phyloP scores from a whole-genome alignment of 129 eudicot genomes.

The Helianthus tuberosus region DNA sequence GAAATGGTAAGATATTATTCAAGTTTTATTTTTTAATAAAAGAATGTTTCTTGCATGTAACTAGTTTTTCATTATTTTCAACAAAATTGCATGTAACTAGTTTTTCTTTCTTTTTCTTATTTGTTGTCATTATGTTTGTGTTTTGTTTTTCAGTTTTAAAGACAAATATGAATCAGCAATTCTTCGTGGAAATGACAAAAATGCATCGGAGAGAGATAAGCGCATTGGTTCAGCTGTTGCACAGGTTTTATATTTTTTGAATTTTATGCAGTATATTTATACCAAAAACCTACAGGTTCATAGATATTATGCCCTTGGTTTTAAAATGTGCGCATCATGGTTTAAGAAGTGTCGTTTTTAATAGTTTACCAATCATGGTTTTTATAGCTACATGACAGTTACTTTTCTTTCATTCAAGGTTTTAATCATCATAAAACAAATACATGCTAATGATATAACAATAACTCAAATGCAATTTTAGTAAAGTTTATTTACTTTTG shows the following conservation, averaged over 20 bases:
- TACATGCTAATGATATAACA: not conserved
- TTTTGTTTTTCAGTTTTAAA: constrained; percentile 61
- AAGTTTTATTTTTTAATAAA: not conserved
- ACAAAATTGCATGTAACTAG: not conserved
- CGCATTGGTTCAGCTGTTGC: constrained; percentile 93
- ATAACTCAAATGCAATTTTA: not conserved
- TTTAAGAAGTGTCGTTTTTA: too few species aligned
- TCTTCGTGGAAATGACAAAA: constrained; percentile 91
- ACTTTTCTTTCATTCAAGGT: constrained; percentile 12
- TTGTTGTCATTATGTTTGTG: not conserved
- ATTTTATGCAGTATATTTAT: not conserved
- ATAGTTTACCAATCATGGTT: not conserved
- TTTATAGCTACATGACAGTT: constrained; percentile 1
- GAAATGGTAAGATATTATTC: constrained; percentile 55
- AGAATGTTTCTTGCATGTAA: not conserved
- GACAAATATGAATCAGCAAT: constrained; percentile 67
- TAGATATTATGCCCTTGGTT: not conserved
- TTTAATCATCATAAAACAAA: not conserved
- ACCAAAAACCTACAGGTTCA: not conserved
- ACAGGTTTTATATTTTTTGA: constrained; percentile 50
- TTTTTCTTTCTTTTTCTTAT: not conserved
- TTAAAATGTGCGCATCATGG: not conserved
- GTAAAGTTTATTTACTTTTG: constrained; percentile 3
- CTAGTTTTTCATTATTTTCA: too few species aligned
- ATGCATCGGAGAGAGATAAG: constrained; percentile 90